These are phyloP conservation scores for Aspergillus ellipticus DNA, from an alignment of 495 filamentous ascomycete genomes.

Conservation along the genomic window DNA sequence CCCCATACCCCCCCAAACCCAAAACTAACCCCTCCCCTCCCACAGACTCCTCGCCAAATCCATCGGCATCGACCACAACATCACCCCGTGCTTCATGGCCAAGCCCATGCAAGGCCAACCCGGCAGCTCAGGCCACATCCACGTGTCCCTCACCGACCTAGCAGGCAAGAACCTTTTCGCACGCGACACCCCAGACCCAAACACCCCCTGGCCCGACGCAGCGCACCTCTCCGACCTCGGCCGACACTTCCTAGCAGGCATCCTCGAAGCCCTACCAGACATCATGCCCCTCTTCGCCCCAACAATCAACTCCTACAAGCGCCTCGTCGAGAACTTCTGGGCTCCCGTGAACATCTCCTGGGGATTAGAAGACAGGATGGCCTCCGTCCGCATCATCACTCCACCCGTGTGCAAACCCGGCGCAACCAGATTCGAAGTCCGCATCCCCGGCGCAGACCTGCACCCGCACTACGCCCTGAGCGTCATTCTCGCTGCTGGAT, in stretches of 20 bases:
- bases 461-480: conserved; percentile 81
- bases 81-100: conserved; percentile 96
- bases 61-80: conserved; percentile 71
- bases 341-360: conserved; percentile 91
- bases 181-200: conserved; percentile 60
- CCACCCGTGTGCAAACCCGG: conserved; percentile 72
- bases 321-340: conserved; percentile 96
- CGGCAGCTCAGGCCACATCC: conserved; percentile 89
- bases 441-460: conserved; percentile 81
- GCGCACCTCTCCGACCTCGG: conserved; percentile 76
- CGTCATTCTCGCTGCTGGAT: conserved; percentile 75
- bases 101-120: conserved; percentile 84
- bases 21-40: background rate
- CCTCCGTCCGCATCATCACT: conserved; percentile 79
- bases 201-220: conserved; percentile 66
- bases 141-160: conserved; percentile 68
- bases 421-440: conserved; percentile 82
- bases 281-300: conserved; percentile 91
- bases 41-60: conserved; percentile 72
- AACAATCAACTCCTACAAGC: conserved; percentile 92
- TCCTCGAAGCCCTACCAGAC: conserved; percentile 81
- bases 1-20: too few species aligned
- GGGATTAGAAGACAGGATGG: conserved; percentile 89
- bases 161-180: conserved; percentile 68
- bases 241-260: conserved; percentile 80